A percentile compares a stretch with the other conserved stretches of the same genome.
Conservation (phyloP, 2,329 filamentous ascomycete genomes). For the Penicillium sp. region DNA sequence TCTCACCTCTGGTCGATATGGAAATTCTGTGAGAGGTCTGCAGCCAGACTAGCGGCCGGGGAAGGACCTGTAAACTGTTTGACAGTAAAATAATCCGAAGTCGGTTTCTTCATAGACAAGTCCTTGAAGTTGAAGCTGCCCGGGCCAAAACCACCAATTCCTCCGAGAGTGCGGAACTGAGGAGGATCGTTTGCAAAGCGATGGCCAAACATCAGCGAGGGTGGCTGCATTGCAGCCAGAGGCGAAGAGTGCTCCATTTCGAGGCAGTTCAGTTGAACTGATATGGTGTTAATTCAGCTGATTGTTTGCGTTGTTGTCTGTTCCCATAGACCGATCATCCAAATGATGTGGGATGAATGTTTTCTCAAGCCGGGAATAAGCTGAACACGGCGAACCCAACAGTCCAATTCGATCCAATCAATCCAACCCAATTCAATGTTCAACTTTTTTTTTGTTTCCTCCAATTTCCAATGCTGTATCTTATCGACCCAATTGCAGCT, state of each 20-base stretch:
- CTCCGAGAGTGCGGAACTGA: slow-evolving; percentile 49
- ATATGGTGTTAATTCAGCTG: background rate
- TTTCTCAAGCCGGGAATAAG: background rate
- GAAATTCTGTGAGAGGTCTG: slow-evolving; percentile 95
- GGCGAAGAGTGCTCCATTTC: slow-evolving; percentile 91
- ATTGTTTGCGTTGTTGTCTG: background rate
- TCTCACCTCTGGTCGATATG: slow-evolving; percentile 85
- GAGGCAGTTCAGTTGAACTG: slow-evolving; percentile 1
- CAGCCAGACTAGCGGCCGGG: slow-evolving; percentile 83
- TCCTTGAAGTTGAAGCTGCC: slow-evolving; percentile 73
- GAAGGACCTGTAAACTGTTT: slow-evolving; percentile 80
- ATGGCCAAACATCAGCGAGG: slow-evolving; percentile 57
- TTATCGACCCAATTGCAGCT: background rate
- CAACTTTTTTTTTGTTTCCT: background rate
- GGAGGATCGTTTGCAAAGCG: slow-evolving; percentile 59
- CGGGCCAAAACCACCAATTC: slow-evolving; percentile 55
- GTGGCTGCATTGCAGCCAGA: slow-evolving; percentile 83
- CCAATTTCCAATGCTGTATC: background rate
- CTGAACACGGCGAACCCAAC: background rate
- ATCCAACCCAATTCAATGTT: no score
- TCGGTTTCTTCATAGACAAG: slow-evolving; percentile 62
- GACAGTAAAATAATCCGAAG: slow-evolving; percentile 75
- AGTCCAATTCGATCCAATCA: background rate
- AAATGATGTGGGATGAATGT: slow-evolving; percentile 11
- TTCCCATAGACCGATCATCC: slow-evolving; percentile 6